Conservation (phyloP, 345 rosid species). For the Hevea brasiliensis region DNA sequence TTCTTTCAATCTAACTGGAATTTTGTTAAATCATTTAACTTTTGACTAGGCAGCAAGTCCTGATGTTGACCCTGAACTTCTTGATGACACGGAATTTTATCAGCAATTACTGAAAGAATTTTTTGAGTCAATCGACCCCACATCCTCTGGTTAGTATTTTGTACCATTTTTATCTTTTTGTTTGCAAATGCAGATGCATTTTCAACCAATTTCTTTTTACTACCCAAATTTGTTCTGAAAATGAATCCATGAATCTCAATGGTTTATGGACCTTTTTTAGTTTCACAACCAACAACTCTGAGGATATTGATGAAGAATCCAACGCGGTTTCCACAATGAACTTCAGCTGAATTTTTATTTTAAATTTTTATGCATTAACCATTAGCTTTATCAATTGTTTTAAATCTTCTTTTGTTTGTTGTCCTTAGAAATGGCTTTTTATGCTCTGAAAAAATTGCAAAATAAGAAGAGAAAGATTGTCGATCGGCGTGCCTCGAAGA, state of each 20-base stretch:
- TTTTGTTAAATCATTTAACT: neutral
- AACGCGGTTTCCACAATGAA: neutral
- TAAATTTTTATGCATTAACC: neutral
- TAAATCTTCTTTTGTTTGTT: slow-evolving; percentile 12
- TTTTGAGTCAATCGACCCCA: slow-evolving; percentile 70
- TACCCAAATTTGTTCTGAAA: neutral
- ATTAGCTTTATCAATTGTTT: neutral
- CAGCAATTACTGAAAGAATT: slow-evolving; percentile 83
- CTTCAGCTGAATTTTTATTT: neutral
- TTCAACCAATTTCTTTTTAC: neutral
- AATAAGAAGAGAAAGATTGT: slow-evolving; percentile 85
- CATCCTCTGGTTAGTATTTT: slow-evolving; percentile 54
- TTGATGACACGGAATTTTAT: slow-evolving; percentile 86
- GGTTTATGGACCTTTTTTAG: neutral
- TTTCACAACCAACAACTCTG: neutral
- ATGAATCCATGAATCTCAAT: neutral
- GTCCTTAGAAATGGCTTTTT: slow-evolving; percentile 64
- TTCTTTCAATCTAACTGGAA: neutral
- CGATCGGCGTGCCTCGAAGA: slow-evolving; percentile 86
- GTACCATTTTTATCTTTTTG: neutral
- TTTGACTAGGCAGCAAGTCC: slow-evolving; percentile 48
- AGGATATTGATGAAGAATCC: neutral
- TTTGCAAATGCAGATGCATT: neutral
- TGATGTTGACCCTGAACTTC: slow-evolving; percentile 84
- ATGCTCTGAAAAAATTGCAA: slow-evolving; percentile 65